Conservation (phyloP, 768 basidiomycete genomes). For the Leccinum subtestaceum region DNA sequence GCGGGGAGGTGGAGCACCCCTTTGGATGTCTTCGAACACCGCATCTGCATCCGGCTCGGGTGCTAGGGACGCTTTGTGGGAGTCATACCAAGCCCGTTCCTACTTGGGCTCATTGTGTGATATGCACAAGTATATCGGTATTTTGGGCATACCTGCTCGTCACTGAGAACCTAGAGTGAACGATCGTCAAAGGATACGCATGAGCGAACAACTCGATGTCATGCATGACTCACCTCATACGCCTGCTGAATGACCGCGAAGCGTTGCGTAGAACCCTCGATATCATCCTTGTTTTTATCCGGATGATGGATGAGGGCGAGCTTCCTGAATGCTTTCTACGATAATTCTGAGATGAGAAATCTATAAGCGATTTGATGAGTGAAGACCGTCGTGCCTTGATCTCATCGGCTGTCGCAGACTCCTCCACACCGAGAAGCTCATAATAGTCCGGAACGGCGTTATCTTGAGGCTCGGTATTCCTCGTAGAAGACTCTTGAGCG, state of each 20-base stretch:
- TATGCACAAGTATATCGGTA: background rate
- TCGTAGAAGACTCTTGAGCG: constrained; percentile 59
- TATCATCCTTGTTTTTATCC: constrained; percentile 81
- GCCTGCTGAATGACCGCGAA: constrained; percentile 92
- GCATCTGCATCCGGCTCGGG: constrained; percentile 82
- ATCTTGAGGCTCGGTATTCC: constrained; percentile 26
- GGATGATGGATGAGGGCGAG: constrained; percentile 85
- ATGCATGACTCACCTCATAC: constrained; percentile 67
- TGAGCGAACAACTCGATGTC: background rate
- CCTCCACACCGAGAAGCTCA: constrained; percentile 73
- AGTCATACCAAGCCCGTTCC: constrained; percentile 99
- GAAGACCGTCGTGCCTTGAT: constrained; percentile 61
- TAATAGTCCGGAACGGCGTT: constrained; percentile 66
- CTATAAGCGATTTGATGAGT: background rate
- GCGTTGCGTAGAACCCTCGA: constrained; percentile 81
- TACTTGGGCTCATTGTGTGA: constrained; percentile 42
- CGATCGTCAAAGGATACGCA: background rate
- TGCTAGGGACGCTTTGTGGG: constrained; percentile 75
- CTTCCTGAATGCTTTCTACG: constrained; percentile 76
- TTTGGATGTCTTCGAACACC: constrained; percentile 82
- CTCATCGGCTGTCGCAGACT: constrained; percentile 81
- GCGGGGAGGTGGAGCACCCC: constrained; percentile 56
- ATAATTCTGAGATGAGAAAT: constrained; percentile 5
- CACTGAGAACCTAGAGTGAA: constrained; percentile 85
- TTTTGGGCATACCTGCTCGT: constrained; percentile 74